Base-by-base conservation (phyloP, 2,329 filamentous ascomycete species). In the Epichloe sp. region DNA sequence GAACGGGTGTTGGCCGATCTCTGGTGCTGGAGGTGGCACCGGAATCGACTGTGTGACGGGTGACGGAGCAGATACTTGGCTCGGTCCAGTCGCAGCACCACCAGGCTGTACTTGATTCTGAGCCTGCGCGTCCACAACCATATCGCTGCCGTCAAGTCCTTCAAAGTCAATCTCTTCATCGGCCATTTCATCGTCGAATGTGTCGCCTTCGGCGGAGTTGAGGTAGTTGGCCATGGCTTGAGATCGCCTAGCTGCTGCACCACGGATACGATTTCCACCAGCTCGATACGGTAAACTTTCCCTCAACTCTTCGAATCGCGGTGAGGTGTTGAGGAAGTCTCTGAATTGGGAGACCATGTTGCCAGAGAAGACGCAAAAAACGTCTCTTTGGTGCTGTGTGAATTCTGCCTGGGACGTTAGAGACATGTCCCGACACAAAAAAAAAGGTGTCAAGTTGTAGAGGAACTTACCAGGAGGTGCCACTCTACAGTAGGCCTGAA, bases 351-450 rank as follows among this genome's bases (percentile, higher is more conserved):
- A 73, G 2, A 98, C 91, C 51, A 90, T 90, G 26, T 80, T 77
- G 5, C 93, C 91, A 2, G 90, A 96, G 67, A 98, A 98, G 50
- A 98, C 93, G 63, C 93, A 98, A 65, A 98, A 98, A 7, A 97
- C 88, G 49, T 91, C 85, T 55, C 93, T 82, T 66, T 98, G 93
- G 63, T 96, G 89, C 45, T 91, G 86, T 17, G 90, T 97, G 65
- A 98, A 98, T 67, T 97, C 93, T 82, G 51, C 3, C 2, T 38
- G 11, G 47, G n/a, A 4, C 8, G 14, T 42, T 15, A 37, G 12
- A 15, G 21, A n/a, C 8, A 11, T 40, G 34, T n/a, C 5, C 17
- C 5, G 23, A 19, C 10, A 3, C 23, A 14, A 17, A 17, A n/a
- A n/a, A 23, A 17, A 23, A 14, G 15, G 15, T n/a, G 23, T 41